Evolutionary conservation across 495 filamentous ascomycete genomes (phyloP).

Genomic region (Neurospora terricola): DNA sequence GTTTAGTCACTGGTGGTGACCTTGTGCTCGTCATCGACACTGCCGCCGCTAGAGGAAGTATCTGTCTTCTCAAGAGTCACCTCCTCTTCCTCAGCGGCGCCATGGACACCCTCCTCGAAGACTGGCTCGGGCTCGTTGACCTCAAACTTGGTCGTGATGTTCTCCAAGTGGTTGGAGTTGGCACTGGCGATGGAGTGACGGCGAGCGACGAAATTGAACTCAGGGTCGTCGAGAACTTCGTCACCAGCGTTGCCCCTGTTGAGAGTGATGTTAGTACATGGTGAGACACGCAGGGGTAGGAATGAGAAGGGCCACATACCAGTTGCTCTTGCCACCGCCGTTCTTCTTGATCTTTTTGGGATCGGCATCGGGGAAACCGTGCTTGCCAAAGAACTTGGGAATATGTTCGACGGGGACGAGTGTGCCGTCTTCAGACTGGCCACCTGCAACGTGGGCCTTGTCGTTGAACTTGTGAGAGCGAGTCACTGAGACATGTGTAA

Average conservation of each 20-base stretch:
- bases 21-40: conserved; percentile 27
- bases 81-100: conserved; percentile 37
- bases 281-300: neutral
- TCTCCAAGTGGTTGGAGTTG: conserved; percentile 46
- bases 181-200: conserved; percentile 81
- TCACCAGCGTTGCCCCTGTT: conserved; percentile 73
- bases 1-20: conserved; percentile 20
- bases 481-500: conserved; percentile 55
- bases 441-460: conserved; percentile 58
- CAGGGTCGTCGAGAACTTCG: conserved; percentile 64
- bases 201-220: conserved; percentile 68
- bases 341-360: conserved; percentile 96
- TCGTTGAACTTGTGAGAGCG: conserved; percentile 89
- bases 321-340: conserved; percentile 86
- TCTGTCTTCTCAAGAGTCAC: conserved; percentile 43
- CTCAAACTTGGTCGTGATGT: conserved; percentile 87
- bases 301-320: conserved; percentile 45
- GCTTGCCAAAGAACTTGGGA: conserved; percentile 87
- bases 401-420: conserved; percentile 57
- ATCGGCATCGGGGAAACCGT: conserved; percentile 67
- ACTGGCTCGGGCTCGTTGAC: conserved; percentile 73
- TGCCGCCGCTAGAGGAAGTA: conserved; percentile 35
- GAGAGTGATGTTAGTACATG: conserved; percentile 5
- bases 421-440: conserved; percentile 47
- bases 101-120: conserved; percentile 77